Percentiles rank a stretch among this genome's conserved stretches.
These are phyloP conservation scores for Eucalyptus curtisii DNA, from an alignment of 345 rosid species.

Conservation along the genomic window DNA sequence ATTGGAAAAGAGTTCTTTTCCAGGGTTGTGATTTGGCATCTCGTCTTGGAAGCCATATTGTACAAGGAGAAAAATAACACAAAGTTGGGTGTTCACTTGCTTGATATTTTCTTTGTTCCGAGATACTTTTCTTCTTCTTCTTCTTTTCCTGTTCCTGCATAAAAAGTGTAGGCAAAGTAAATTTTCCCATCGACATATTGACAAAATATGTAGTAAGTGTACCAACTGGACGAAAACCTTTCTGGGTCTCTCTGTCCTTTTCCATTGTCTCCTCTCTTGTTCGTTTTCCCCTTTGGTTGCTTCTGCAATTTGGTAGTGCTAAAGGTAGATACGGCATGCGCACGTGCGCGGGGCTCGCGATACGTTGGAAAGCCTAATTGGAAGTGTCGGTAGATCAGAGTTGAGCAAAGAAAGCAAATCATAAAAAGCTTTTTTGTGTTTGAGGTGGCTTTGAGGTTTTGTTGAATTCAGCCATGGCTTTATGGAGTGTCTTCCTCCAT, in stretches of 20 bases:
- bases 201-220: not conserved
- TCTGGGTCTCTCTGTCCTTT: not conserved
- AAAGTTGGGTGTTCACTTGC: constrained; percentile 1
- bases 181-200: not conserved
- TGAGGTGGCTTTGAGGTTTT: not conserved
- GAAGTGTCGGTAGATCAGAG: not conserved
- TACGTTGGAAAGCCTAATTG: not conserved
- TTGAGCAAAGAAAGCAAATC: not conserved
- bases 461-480: not conserved
- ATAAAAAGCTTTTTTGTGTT: not conserved
- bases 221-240: not conserved
- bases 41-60: constrained; percentile 10
- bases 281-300: not conserved
- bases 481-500: not conserved
- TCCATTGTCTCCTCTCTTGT: not conserved
- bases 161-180: not conserved
- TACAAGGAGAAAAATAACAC: constrained; percentile 13
- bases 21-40: constrained; percentile 20
- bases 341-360: not conserved
- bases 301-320: not conserved
- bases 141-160: not conserved
- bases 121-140: not conserved
- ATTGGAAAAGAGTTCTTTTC: not conserved
- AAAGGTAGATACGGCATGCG: not conserved
- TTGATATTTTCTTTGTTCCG: not conserved